Conservation (phyloP, 768 basidiomycete species). For the Tylopilus intermedius region DNA sequence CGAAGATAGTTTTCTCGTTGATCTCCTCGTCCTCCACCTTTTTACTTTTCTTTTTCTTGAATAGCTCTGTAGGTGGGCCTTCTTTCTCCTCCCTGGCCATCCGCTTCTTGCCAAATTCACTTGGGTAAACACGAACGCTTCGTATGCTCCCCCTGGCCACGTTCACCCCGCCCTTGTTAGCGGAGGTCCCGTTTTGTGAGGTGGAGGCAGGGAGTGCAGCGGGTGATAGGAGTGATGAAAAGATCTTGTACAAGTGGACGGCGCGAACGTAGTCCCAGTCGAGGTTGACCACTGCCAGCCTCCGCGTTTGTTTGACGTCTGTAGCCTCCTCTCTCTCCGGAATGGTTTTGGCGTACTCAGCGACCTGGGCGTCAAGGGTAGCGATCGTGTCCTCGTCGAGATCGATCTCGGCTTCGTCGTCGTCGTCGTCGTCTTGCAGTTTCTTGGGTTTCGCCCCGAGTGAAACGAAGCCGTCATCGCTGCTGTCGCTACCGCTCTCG, state of each 20-base stretch:
- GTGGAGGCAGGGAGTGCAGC: constrained; percentile 40
- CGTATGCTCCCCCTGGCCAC: constrained; percentile 63
- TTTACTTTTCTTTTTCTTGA: constrained; percentile 47
- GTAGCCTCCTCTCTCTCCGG: constrained; percentile 43
- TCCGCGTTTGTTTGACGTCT: constrained; percentile 47
- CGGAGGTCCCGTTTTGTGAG: constrained; percentile 15
- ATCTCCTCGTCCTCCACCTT: constrained; percentile 53
- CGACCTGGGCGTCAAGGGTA: constrained; percentile 70
- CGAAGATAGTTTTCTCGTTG: constrained; percentile 59
- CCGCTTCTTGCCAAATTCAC: constrained; percentile 85
- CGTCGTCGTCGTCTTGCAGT: constrained; percentile 37
- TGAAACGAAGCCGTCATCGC: constrained; percentile 44
- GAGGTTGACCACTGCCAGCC: constrained; percentile 89
- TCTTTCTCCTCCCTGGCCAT: constrained; percentile 84
- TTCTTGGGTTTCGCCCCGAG: constrained; percentile 40
- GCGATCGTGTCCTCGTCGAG: constrained; percentile 73
- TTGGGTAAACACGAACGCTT: constrained; percentile 84
- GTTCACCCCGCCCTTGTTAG: constrained; percentile 3
- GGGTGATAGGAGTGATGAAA: constrained; percentile 76
- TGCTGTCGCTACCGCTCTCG: constrained; percentile 46
- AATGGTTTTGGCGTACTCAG: constrained; percentile 46
- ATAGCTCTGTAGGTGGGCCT: constrained; percentile 84
- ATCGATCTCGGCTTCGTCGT: constrained; percentile 55
- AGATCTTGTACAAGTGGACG: constrained; percentile 85
- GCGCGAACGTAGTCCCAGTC: constrained; percentile 98